These are phyloP conservation scores for Elaeis guineensis DNA, from an alignment of 176 grass and related monocot species.

Conservation along the genomic window DNA sequence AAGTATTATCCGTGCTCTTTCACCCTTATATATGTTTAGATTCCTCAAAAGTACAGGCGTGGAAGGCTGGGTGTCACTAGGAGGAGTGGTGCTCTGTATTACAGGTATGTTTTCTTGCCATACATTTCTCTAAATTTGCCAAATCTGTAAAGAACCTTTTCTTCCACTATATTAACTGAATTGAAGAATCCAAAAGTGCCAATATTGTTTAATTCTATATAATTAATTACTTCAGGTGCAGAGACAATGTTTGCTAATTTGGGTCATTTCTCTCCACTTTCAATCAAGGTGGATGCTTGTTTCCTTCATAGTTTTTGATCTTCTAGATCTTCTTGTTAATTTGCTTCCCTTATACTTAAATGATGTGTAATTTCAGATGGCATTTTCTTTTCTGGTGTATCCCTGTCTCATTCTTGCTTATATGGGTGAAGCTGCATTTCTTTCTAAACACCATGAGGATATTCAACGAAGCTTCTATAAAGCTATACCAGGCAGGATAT, in stretches of 20 bases:
- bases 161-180: no score
- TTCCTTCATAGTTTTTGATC: not conserved
- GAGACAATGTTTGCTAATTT: constrained; percentile 6
- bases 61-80: constrained; percentile 2
- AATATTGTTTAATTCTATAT: no score
- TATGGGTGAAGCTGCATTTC: constrained; percentile 18
- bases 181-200: no score
- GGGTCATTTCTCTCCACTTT: constrained; percentile 4
- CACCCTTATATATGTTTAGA: not conserved
- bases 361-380: not conserved
- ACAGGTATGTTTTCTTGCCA: not conserved
- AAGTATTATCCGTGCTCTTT: not conserved
- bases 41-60: not conserved
- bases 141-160: no score
- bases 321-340: not conserved
- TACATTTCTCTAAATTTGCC: no score
- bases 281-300: not conserved
- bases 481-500: constrained; percentile 6
- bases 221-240: not conserved
- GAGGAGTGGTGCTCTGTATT: not conserved
- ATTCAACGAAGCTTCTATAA: constrained; percentile 7
- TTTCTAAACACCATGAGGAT: constrained; percentile 8
- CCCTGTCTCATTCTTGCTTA: constrained; percentile 14
- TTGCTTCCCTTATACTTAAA: not conserved
- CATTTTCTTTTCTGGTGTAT: constrained; percentile 15